These are phyloP conservation scores for Myxozyma vanderwaltii DNA, from an alignment of 805 yeast species.

Conservation along the genomic window DNA sequence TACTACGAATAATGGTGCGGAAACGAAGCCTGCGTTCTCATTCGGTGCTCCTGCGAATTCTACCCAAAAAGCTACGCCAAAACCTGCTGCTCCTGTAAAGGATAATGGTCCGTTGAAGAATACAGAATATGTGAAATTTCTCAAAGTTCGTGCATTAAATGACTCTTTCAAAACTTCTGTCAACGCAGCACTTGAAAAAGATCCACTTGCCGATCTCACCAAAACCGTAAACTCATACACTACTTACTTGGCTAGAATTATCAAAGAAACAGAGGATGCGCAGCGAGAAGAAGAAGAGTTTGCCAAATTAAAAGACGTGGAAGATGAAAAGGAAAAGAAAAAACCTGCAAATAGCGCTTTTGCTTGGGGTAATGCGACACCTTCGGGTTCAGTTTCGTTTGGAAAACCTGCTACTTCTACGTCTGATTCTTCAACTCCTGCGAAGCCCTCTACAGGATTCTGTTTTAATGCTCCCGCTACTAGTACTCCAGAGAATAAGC, in stretches of 20 bases:
- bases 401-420: constrained; percentile 3
- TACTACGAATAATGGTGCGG: not conserved
- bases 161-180: constrained; percentile 22
- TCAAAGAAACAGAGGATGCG: constrained; percentile 13
- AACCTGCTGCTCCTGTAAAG: constrained; percentile 2
- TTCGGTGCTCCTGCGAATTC: not conserved
- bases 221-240: constrained; percentile 18
- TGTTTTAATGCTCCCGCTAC: not conserved
- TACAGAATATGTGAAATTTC: constrained; percentile 30
- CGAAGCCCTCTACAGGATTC: not conserved
- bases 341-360: constrained; percentile 14
- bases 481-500: not conserved
- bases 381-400: constrained; percentile 8
- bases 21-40: constrained; percentile 3
- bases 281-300: constrained; percentile 20
- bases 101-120: not conserved
- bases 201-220: constrained; percentile 32
- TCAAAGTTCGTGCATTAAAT: constrained; percentile 35
- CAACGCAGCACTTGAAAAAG: constrained; percentile 20
- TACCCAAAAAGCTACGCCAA: not conserved
- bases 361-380: constrained; percentile 15
- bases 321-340: not conserved
- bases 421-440: not conserved
- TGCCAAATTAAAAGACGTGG: constrained; percentile 18
- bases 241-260: constrained; percentile 17